These are phyloP conservation scores for Fusarium protoensiforme DNA, from an alignment of 2,329 filamentous ascomycete genomes.

Conservation along the genomic window DNA sequence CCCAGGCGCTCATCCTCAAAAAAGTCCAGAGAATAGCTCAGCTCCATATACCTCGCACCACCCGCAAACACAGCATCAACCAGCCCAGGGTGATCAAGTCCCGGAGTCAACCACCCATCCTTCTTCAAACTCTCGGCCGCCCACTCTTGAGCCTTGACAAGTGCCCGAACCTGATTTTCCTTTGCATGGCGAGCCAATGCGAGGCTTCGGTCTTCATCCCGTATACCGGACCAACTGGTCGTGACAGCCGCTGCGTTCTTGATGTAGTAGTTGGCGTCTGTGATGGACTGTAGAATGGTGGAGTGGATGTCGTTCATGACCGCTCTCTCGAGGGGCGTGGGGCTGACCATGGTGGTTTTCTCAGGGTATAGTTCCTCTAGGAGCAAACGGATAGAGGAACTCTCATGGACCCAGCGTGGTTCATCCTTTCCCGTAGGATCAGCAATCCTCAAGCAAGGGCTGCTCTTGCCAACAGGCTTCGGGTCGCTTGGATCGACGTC, in stretches of 20 bases:
- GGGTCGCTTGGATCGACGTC: neutral
- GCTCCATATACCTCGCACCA: neutral
- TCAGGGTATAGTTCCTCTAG: neutral
- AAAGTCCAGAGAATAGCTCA: neutral
- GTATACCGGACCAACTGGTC: neutral
- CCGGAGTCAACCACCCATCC: neutral
- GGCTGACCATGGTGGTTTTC: neutral
- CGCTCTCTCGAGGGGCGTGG: neutral
- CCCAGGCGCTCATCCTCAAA: neutral
- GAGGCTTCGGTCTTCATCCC: neutral
- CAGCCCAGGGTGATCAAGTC: neutral
- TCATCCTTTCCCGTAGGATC: neutral
- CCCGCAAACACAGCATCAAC: neutral
- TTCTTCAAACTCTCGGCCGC: neutral
- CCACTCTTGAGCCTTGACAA: constrained; percentile 1
- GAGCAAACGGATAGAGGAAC: neutral
- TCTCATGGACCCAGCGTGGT: neutral
- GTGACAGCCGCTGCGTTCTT: neutral
- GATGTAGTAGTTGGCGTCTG: neutral
- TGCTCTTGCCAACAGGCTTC: neutral
- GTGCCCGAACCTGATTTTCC: neutral
- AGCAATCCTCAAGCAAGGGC: neutral
- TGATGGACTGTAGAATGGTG: neutral
- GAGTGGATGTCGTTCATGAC: neutral
- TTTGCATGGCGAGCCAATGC: neutral